These are phyloP conservation scores for Trichoderma sp. DNA, from an alignment of 2,329 filamentous ascomycete genomes.

Conservation along the genomic window DNA sequence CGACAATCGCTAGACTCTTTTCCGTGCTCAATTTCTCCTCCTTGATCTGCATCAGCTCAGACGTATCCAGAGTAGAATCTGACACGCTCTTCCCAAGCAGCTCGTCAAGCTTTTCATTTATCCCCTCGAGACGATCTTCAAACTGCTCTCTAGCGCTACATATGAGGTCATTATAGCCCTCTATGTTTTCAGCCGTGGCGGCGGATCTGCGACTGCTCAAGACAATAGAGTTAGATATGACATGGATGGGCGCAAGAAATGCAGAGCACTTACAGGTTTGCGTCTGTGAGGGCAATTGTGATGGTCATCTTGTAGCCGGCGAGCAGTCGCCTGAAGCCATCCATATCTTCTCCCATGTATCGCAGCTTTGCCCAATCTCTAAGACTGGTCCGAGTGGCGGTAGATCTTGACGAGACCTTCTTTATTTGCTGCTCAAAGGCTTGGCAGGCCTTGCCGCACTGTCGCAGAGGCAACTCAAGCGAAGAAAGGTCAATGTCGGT, in stretches of 20 bases:
- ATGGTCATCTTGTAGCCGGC: constrained; percentile 38
- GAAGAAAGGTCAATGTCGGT: neutral
- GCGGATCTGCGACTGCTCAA: neutral
- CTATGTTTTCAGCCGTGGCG: neutral
- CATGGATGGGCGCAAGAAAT: neutral
- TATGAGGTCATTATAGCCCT: neutral
- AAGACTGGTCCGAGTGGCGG: constrained; percentile 37
- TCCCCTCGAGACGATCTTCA: neutral
- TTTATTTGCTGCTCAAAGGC: constrained; percentile 40
- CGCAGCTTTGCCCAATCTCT: constrained; percentile 44
- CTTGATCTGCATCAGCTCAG: constrained; percentile 18
- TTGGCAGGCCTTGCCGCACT: constrained; percentile 42
- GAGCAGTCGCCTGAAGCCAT: constrained; percentile 39
- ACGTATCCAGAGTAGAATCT: constrained; percentile 9
- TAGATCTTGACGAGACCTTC: constrained; percentile 36
- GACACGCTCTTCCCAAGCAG: neutral
- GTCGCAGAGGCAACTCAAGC: constrained; percentile 35
- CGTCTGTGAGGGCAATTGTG: constrained; percentile 23
- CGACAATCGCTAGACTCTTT: constrained; percentile 24
- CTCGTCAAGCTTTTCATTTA: neutral
- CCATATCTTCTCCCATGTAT: constrained; percentile 45
- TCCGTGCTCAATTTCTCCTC: constrained; percentile 24
- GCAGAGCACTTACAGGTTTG: constrained; percentile 22
- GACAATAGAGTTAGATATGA: neutral
- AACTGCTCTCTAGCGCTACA: neutral